These are phyloP conservation scores for Capsella bursapastoris DNA, from an alignment of 345 rosid species.

Conservation along the genomic window DNA sequence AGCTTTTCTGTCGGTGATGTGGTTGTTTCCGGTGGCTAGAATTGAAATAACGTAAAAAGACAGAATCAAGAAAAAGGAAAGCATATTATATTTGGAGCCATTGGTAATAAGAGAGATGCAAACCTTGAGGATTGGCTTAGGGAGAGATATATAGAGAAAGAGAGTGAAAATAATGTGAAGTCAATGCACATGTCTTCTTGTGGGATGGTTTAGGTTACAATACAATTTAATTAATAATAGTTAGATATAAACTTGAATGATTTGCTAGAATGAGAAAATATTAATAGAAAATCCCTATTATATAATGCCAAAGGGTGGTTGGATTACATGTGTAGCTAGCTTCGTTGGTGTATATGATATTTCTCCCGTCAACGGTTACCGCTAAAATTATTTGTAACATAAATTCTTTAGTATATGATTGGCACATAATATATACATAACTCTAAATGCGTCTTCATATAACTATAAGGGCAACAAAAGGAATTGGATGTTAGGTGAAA, in stretches of 20 bases:
- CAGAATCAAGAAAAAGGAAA: slow-evolving; percentile 24
- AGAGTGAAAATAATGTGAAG: slow-evolving; percentile 19
- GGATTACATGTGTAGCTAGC: slow-evolving; percentile 33
- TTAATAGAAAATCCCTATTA: neutral
- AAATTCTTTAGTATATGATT: neutral
- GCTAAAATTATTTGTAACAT: neutral
- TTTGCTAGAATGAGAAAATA: slow-evolving; percentile 16
- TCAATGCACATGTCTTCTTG: slow-evolving; percentile 35
- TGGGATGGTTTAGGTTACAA: neutral
- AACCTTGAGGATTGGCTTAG: slow-evolving; percentile 22
- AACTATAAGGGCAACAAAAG: neutral
- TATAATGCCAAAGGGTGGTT: slow-evolving; percentile 36
- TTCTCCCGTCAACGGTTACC: neutral
- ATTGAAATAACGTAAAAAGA: slow-evolving; percentile 28
- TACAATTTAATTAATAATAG: neutral
- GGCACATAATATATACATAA: too few relatives aligned
- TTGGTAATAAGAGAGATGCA: slow-evolving; percentile 1
- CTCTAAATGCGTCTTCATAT: too few relatives aligned
- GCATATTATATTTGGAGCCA: slow-evolving; percentile 17
- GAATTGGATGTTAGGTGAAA: too few relatives aligned
- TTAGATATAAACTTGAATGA: slow-evolving; percentile 18
- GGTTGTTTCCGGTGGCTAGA: slow-evolving; percentile 24
- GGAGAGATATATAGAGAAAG: slow-evolving; percentile 10
- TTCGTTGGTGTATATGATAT: slow-evolving; percentile 22
- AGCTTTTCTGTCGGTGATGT: slow-evolving; percentile 32